Base-by-base conservation (phyloP, 2,329 filamentous ascomycete genomes). In the Diplodia sapinea region DNA sequence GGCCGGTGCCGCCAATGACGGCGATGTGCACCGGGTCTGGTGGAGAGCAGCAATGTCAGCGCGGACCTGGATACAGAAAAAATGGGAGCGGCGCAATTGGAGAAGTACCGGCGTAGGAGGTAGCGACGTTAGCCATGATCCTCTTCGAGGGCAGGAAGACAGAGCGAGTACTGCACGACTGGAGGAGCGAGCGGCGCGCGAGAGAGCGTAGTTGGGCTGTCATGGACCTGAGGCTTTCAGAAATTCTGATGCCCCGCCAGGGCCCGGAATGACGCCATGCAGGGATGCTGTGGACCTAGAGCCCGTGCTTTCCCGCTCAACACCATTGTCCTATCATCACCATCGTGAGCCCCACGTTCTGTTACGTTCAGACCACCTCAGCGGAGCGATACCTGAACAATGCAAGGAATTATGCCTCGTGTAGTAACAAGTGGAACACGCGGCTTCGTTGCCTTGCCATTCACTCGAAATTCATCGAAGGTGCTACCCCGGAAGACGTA, bases 1-100 rank as follows among this genome's bases (percentile, higher is more conserved):
- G 90, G 66, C 95, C 95, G 49, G 95, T 99, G 74, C 95, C 95
- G 75, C 83, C 83, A 67, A 85, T 84, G 54, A 85, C 82, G 70
- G 82, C 83, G 67, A 85, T 84, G 67, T 78, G 78, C 70, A 85
- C 80, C 50, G 83, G 81, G 67, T 79, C 82, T 84, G 74, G 33
- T 17, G 38, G 26, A 55, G 50, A 26, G 43, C 4, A 17, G 54
- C 29, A 26, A 8, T 52, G 56, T 52, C 38, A 68, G 66, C 49
- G 38, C 36, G 17, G 11, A 17, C 4, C 31, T 15, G 6, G 36
- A 33, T 2, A 6, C 26, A 17, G 64, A 17, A 33, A n/a, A 36
- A 15, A 15, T 9, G 56, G 33, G 4, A 36, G 12, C 11, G 29
- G 6, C 2, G 26, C 9, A 7, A 20, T 13, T n/a, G 20, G 12